phyloP scores from a whole-genome alignment of 306 rosid genomes.

The Quercus aquifolioides region DNA sequence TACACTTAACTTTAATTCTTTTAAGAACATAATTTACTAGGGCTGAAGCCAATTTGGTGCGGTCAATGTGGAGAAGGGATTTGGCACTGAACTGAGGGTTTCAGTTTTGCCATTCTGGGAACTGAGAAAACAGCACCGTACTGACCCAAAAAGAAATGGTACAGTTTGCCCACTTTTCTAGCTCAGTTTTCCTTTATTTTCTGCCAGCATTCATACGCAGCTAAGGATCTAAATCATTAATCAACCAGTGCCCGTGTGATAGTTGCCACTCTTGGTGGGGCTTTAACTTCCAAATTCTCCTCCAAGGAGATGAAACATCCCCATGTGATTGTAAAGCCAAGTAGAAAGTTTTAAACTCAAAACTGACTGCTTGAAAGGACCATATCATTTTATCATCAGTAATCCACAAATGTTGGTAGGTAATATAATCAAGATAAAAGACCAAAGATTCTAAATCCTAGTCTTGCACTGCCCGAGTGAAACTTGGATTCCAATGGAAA shows the following conservation, averaged over 20 bases:
- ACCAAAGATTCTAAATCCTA: not conserved
- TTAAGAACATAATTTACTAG: no score
- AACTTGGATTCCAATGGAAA: not conserved
- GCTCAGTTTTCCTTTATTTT: no score
- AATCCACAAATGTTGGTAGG: not conserved
- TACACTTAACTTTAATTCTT: not conserved
- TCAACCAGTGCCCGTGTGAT: not conserved
- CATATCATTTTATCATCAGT: not conserved
- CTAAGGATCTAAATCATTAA: not conserved
- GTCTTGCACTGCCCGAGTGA: not conserved
- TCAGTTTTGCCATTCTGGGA: no score
- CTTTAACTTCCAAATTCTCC: not conserved
- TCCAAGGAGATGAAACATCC: not conserved
- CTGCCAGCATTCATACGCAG: not conserved
- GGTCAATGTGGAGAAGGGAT: no score
- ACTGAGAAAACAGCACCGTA: no score
- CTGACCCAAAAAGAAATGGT: no score
- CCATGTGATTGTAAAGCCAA: not conserved
- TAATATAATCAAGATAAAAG: not conserved
- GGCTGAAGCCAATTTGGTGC: no score
- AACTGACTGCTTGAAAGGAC: not conserved
- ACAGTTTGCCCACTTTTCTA: no score
- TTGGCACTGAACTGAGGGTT: no score
- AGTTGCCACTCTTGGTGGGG: not conserved
- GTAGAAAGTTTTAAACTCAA: not conserved